Base-by-base conservation (phyloP, 306 rosid species). In the Acmispon strigosus region DNA sequence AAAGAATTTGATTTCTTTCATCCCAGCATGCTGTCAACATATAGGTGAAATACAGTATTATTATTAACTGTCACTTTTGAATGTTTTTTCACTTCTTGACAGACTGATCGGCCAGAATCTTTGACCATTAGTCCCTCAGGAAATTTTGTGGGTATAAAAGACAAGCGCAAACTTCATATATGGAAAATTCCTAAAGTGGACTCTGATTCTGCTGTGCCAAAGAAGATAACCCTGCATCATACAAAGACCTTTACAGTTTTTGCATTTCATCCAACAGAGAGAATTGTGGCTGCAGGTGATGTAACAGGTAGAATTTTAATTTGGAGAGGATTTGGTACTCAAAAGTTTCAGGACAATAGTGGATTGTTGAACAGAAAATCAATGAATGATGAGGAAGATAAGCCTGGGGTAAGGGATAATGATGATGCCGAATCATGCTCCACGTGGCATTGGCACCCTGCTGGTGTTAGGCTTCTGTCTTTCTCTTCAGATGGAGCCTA, bases 401-500 rank as follows among this genome's bases (percentile, higher is more conserved):
- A 79, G 60, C 87, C 89, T 62, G 99, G 96, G 64, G 89, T 89
- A 69, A 94, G 96, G 84, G 84, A 75, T 29, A 78, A 86, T 70
- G 96, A 91, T 47, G 91, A 94, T 83, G 96, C 97, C 69, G 89
- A 91, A 75, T 86, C 92, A 68, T 87, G 96, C 81, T 67, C 88
- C 50, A 89, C 91, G 11, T 81, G 96, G 96, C 99, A 94, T 77
- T 94, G 99, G 99, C 99, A 94, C 74, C 79, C 92, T 63, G 43
- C 81, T 37, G 84, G 73, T 73, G 94, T 94, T 37, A 84, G 61
- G 64, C 81, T 78, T 42, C 84, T 94, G 34, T 86, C 88, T 39
- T 94, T 94, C 74, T 83, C 97, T 66, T 82, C 91, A 7, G 99
- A 94, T 59, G 99, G 97, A 69, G 91, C 87, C 48, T 89, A 89